Percentiles rank a stretch among this genome's conserved stretches.
Conservation (phyloP, 345 rosid genomes). For the Hibiscus mutabilis region DNA sequence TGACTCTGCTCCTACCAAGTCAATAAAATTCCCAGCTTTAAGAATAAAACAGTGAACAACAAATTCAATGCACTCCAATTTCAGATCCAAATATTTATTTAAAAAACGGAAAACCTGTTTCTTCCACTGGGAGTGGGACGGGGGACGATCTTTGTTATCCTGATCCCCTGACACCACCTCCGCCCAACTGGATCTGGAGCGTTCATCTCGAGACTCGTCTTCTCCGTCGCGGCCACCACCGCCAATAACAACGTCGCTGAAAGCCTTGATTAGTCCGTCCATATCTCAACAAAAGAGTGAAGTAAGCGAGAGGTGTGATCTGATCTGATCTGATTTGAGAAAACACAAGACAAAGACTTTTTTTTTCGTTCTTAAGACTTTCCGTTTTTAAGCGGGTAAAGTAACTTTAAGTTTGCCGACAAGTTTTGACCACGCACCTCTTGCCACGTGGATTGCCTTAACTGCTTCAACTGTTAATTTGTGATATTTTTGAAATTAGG, state of each 20-base stretch:
- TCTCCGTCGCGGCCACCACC: constrained; percentile 19
- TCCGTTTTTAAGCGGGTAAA: background rate
- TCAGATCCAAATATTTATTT: background rate
- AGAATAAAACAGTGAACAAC: background rate
- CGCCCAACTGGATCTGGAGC: constrained; percentile 58
- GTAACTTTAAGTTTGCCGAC: constrained; percentile 4
- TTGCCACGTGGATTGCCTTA: constrained; percentile 1
- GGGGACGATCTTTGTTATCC: constrained; percentile 26
- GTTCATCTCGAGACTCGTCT: constrained; percentile 35
- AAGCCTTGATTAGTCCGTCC: constrained; percentile 74
- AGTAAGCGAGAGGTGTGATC: background rate
- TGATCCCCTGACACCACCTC: constrained; percentile 75
- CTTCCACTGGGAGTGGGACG: constrained; percentile 20
- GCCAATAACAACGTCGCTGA: constrained; percentile 48
- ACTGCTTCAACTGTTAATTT: background rate
- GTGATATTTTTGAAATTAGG: background rate
- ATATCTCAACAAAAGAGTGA: constrained; percentile 9
- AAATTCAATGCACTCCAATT: background rate
- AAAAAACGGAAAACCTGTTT: constrained; percentile 20
- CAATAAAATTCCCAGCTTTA: background rate
- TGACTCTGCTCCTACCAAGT: constrained; percentile 21
- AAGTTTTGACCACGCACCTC: background rate
- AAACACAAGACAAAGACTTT: background rate
- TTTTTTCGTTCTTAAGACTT: too few relatives aligned
- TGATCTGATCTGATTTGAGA: background rate